Conservation (phyloP, 2,329 filamentous ascomycete genomes). For the Colletotrichum musicola region DNA sequence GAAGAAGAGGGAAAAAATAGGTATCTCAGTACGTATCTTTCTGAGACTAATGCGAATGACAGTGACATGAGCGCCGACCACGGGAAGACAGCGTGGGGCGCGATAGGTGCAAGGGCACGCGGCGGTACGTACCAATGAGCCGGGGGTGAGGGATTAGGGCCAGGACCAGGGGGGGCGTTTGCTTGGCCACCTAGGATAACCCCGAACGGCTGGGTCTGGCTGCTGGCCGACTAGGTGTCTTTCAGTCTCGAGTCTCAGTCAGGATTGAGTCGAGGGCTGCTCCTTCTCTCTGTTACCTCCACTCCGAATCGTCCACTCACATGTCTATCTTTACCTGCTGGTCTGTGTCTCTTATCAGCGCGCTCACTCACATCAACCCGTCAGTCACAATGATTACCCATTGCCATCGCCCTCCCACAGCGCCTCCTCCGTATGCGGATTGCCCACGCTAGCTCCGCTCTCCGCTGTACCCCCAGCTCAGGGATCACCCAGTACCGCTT, state of each 20-base stretch:
- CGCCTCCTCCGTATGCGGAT: constrained; percentile 39
- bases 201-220: constrained; percentile 25
- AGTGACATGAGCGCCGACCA: constrained; percentile 27
- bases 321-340: constrained; percentile 33
- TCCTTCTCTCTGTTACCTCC: constrained; percentile 21
- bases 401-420: constrained; percentile 32
- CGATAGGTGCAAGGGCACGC: constrained; percentile 11
- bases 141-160: neutral
- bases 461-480: constrained; percentile 22
- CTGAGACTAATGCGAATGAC: constrained; percentile 38
- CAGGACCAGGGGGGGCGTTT: neutral
- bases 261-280: neutral
- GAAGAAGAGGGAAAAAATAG: neutral
- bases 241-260: constrained; percentile 8
- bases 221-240: neutral
- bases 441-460: constrained; percentile 35
- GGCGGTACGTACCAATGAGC: neutral
- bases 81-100: constrained; percentile 28
- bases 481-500: constrained; percentile 34
- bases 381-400: constrained; percentile 37
- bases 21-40: constrained; percentile 22
- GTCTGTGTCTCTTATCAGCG: constrained; percentile 37
- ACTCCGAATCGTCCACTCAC: constrained; percentile 37
- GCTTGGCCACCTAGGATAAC: constrained; percentile 24
- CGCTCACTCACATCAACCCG: constrained; percentile 31